Evolutionary conservation across 192 early-diverging fungal species (phyloP), one percentile per base, ranked within the genome.

Genomic region (Geranomyces variabilis): DNA sequence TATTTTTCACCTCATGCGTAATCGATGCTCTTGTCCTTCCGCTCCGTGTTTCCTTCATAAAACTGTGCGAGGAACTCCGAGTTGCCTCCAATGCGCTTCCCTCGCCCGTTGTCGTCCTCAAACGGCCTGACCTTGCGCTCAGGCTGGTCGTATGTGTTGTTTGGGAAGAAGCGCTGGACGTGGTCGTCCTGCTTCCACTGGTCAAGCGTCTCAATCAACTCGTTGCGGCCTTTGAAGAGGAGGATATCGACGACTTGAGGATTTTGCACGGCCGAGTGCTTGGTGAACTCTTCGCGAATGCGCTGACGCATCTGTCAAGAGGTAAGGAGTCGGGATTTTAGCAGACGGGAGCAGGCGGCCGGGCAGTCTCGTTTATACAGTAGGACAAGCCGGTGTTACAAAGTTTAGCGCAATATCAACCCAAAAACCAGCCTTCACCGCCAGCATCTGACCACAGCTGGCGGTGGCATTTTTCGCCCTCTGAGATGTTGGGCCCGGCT

Each of bases 181-280:
- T 96, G 94, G 57, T 89, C 90, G 69, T 86, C 85, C 81, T 93
- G 90, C 84, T 97, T 97, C 95, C 94, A 96, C 31, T 90, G 86
- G 67, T 97, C 94, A 80, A 93, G 77, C 7, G 93, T 94, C 83
- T 97, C 95, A 63, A 93, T 90, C 56, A 88, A 89, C 69, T 97
- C 95, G 72, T 89, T 84, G 51, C 87, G 86, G 22, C 95, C 93
- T 83, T 96, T 97, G 74, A 93, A 86, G 74, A 93, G 73, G 62
- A 97, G 83, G 56, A 95, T 83, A 71, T 97, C 95, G 75, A 92
- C 88, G 24, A 90, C 83, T 31, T 83, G 80, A 29, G 90, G 77
- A 77, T 97, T 88, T 17, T 84, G 82, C 44, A 95, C 90, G 76
- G 84, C 85, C 58, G 90, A 88, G 75, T 95, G 86, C 70, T 90